Base-by-base conservation (phyloP, 305 asterid genomes). In the Fraxinus albicans region DNA sequence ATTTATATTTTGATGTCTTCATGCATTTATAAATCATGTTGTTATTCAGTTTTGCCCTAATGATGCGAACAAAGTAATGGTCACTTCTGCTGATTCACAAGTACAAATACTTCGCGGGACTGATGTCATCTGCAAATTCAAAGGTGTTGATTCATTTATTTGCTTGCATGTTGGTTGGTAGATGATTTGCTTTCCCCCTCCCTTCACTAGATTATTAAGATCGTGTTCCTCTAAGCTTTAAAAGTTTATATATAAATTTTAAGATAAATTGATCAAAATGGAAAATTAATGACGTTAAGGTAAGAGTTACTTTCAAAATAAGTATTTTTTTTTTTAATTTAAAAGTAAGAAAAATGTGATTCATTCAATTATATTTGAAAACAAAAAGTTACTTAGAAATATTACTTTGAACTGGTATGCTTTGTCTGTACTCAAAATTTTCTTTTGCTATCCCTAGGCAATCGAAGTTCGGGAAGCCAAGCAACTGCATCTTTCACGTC, bases 41-140 rank as follows among this genome's bases (percentile, higher is more conserved):
- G 10, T 38, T 35, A 29, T 40, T 81, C 70, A 31, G 98, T 94
- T 90, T 82, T 94, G 94, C 78, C 98, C 98, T 4, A 88, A 82
- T 27, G 97, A 93, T 78, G 67, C 73, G 23, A 92, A 88, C 85
- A 94, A 92, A 89, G 88, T 94, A 34, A 89, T 94, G 97, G 97
- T 93, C 73, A 93, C 95, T 55, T 92, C 90, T 83, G 97, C 95
- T 6, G 95, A 93, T 88, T 89, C 97, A 3, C 92, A 91, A 89
- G 92, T 94, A 67, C 91, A 88, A 73, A 87, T 94, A 78, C 90
- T 95, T 27, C 83, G 89, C 35, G 94, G 97, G 42, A 79, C 94
- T 47, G 87, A 88, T 40, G 55, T 95, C 75, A 58, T 92, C 84
- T 88, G 94, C 87, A 95, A 95, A 89, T 91, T 94, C 83, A 94